Percentiles rank a stretch among this genome's conserved stretches.
phyloP scores from a whole-genome alignment of 768 basidiomycete species.

The Erythrobasidium yunnanense region DNA sequence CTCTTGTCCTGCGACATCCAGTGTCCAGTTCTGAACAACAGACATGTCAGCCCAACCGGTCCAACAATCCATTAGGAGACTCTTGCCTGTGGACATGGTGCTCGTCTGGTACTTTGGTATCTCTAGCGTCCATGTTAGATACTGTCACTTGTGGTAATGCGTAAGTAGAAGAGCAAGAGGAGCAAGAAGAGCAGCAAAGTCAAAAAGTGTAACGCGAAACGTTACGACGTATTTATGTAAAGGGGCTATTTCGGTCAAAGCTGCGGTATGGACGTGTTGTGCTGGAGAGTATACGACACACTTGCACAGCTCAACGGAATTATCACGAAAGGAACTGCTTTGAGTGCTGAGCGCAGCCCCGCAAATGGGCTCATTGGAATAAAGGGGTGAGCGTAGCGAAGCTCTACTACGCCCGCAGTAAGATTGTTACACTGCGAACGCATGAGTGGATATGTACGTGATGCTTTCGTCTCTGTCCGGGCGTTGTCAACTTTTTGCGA shows the following conservation, averaged over 20 bases:
- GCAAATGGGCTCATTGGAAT: neutral
- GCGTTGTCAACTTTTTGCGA: no score
- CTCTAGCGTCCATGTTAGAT: neutral
- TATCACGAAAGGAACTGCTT: neutral
- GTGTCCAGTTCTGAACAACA: neutral
- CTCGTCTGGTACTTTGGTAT: neutral
- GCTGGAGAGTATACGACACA: no score
- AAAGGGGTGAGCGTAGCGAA: no score
- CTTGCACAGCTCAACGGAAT: neutral
- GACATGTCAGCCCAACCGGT: neutral
- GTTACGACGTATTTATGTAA: no score
- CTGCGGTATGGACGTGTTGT: no score
- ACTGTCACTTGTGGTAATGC: no score
- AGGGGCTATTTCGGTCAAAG: no score
- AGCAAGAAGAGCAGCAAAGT: neutral
- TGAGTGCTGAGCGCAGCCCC: neutral
- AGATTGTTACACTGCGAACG: no score
- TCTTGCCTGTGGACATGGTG: slow-evolving; percentile 3
- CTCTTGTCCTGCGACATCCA: slow-evolving; percentile 16
- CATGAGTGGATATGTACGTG: no score
- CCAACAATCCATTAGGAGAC: neutral
- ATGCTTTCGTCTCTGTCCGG: no score
- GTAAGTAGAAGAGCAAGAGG: neutral
- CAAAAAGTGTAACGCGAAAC: no score
- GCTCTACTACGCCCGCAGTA: no score